Percentiles rank a stretch among this genome's conserved stretches.
Conservation (phyloP, 2,329 filamentous ascomycete species). For the Sarocladium kiliense region DNA sequence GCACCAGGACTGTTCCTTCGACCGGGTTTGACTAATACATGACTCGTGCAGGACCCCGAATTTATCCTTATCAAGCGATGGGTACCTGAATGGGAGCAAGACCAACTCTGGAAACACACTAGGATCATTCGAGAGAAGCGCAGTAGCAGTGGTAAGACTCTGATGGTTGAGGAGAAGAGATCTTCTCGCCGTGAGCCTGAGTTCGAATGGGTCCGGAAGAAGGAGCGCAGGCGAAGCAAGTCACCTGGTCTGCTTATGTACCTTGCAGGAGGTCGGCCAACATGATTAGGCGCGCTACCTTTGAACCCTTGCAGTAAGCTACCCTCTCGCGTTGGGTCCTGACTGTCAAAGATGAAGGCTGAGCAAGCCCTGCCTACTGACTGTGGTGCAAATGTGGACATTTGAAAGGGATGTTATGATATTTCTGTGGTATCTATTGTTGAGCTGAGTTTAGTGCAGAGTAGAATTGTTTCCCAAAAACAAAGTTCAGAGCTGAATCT, state of each 20-base stretch:
- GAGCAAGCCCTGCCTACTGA: neutral
- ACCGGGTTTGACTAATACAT: no score
- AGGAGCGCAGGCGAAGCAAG: constrained; percentile 51
- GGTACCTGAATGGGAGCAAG: constrained; percentile 67
- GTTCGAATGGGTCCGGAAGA: constrained; percentile 55
- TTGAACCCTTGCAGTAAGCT: no score
- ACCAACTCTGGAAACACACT: constrained; percentile 69
- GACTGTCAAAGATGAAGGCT: no score
- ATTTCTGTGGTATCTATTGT: constrained; percentile 9
- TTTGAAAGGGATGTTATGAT: neutral
- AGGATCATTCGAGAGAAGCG: constrained; percentile 55
- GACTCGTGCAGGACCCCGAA: constrained; percentile 51
- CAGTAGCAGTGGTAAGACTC: constrained; percentile 27
- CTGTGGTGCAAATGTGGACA: neutral
- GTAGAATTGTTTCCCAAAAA: neutral
- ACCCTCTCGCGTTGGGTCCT: no score
- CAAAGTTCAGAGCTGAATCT: neutral
- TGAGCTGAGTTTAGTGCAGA: constrained; percentile 11
- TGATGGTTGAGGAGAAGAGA: constrained; percentile 42
- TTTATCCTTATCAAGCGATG: constrained; percentile 70
- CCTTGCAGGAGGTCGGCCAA: constrained; percentile 45
- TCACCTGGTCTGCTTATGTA: constrained; percentile 54
- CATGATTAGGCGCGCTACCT: no score
- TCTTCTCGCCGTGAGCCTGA: constrained; percentile 30
- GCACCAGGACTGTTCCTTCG: no score